Percentiles rank a stretch among this genome's conserved stretches.
Evolutionary conservation across 2,329 filamentous ascomycete genomes (phyloP).

Genomic region (Diaporthe sp.): DNA sequence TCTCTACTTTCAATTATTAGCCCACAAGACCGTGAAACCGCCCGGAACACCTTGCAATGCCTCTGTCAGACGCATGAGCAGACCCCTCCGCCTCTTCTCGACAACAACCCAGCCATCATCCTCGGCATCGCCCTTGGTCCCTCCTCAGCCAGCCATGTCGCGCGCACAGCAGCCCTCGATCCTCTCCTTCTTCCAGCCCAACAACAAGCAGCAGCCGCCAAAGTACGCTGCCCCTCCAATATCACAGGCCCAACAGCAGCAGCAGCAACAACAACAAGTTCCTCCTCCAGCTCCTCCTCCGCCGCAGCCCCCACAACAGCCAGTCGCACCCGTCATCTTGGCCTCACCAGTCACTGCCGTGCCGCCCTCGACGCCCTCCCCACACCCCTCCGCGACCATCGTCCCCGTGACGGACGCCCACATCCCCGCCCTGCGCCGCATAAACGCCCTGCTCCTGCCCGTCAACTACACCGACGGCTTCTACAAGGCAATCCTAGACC

Average conservation of each 20-base stretch:
- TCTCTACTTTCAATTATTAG: neutral
- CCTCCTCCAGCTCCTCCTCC: constrained; percentile 36
- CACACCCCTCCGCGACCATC: constrained; percentile 61
- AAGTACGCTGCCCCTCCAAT: constrained; percentile 54
- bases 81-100: neutral
- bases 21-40: neutral
- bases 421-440: constrained; percentile 68
- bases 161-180: constrained; percentile 61
- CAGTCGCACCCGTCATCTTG: constrained; percentile 35
- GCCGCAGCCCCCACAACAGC: constrained; percentile 34
- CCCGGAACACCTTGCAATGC: neutral
- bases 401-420: constrained; percentile 61
- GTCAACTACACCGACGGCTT: constrained; percentile 73
- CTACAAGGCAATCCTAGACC: constrained; percentile 65
- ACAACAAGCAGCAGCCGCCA: constrained; percentile 49
- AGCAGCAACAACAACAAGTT: constrained; percentile 33
- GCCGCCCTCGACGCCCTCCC: constrained; percentile 48
- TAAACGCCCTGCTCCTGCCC: constrained; percentile 73
- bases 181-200: constrained; percentile 69
- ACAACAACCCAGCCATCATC: neutral
- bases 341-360: constrained; percentile 42
- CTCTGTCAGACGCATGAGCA: constrained; percentile 3
- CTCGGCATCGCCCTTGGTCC: neutral
- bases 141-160: constrained; percentile 43
- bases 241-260: constrained; percentile 39